Base-by-base conservation (phyloP, 441 rosid species). In the Francoa sonchifolia region DNA sequence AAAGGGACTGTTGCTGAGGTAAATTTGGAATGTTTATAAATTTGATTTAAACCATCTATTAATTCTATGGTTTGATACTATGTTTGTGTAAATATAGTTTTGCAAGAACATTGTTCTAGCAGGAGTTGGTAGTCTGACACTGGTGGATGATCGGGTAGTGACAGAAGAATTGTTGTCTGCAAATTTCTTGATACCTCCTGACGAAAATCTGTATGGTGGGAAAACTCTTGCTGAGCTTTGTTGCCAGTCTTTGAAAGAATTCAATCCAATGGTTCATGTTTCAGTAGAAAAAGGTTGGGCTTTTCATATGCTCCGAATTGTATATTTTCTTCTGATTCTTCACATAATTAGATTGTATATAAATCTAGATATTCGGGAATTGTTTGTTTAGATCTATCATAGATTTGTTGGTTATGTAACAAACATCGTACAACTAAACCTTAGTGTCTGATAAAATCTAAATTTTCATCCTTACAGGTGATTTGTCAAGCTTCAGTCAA, bases 71-170 rank as follows among this genome's bases (percentile, higher is more conserved):
- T 14, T 19, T 27, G 54, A 13, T 16, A 11, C 5, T n/a, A 3
- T 33, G 5, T 30, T 31, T 40, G 34, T 33, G 28, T 12, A n/a
- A 31, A 31, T 13, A 21, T 52, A 84, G 95, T 83, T 88, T 64
- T 88, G 94, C 73, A 88, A 88, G 79, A 83, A 83, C 63, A 69
- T 88, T 59, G 97, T 83, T 6, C 57, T 81, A 58, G 85, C 95
- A 8, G 97, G 95, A 50, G 87, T 88, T 38, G 95, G 97, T 23
- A 78, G 83, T 60, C 50, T 78, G 59, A 83, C 93, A 7, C 58
- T 83, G 43, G 63, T 83, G 65, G 96, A 86, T 62, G 86, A 77
- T 48, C 60, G 81, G 4, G 35, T 55, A 30, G 81, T 77, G 26
- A 70, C 64, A 8, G 85, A 82, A 52, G 76, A 70, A 28, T 58